phyloP scores from a whole-genome alignment of 2,329 filamentous ascomycete species.

The Colletotrichum sp. region DNA sequence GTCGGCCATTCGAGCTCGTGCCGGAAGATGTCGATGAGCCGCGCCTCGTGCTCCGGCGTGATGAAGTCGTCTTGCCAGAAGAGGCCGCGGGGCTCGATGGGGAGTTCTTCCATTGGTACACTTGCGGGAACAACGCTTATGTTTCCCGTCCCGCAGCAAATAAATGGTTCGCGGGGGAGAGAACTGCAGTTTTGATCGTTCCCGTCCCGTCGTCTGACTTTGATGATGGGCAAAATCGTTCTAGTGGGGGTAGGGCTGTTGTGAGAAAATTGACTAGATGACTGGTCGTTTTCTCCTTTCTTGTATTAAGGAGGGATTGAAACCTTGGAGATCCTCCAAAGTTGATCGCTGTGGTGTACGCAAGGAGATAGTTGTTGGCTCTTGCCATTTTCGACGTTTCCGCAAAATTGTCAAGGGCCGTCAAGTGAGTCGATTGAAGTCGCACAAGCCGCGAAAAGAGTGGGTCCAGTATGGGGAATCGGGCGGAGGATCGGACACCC shows the following conservation, averaged over 20 bases:
- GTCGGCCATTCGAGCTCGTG: slow-evolving; percentile 52
- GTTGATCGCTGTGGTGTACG: background rate
- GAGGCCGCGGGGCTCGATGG: slow-evolving; percentile 39
- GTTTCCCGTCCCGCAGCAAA: too few species aligned
- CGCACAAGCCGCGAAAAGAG: background rate
- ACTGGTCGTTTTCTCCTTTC: background rate
- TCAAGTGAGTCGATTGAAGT: background rate
- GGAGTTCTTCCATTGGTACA: slow-evolving; percentile 29
- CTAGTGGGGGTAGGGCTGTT: background rate
- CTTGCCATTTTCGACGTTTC: background rate
- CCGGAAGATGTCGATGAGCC: slow-evolving; percentile 47
- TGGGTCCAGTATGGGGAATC: background rate
- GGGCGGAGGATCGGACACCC: background rate
- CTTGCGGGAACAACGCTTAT: too few species aligned
- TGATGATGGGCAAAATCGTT: background rate
- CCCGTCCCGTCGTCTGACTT: background rate
- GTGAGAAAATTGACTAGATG: background rate
- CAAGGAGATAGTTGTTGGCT: background rate
- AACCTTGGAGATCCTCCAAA: too few species aligned
- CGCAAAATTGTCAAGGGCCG: background rate
- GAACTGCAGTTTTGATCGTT: too few species aligned
- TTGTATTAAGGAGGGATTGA: too few species aligned
- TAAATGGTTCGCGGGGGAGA: too few species aligned
- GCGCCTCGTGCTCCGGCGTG: slow-evolving; percentile 45
- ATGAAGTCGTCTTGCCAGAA: slow-evolving; percentile 54